phyloP scores from a whole-genome alignment of 805 yeast genomes.

The Starmera quercuum region DNA sequence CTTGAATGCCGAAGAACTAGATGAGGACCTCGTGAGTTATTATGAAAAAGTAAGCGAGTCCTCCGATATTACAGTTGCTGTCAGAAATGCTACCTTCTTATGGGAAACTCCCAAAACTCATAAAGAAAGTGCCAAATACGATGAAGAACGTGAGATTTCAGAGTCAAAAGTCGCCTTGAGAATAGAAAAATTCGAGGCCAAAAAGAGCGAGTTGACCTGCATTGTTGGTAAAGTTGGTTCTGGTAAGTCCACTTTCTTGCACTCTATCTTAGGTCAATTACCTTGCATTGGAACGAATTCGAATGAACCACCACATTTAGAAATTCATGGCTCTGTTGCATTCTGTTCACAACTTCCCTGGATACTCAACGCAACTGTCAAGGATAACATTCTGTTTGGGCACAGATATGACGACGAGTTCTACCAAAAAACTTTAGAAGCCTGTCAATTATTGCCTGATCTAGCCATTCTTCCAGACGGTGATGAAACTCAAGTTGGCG shows the following conservation, averaged over 20 bases:
- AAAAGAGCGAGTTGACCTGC: conserved; percentile 48
- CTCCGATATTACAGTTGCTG: conserved; percentile 26
- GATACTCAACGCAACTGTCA: conserved; percentile 43
- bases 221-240: conserved; percentile 63
- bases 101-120: conserved; percentile 31
- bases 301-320: conserved; percentile 13
- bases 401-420: conserved; percentile 32
- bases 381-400: conserved; percentile 46
- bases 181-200: conserved; percentile 38
- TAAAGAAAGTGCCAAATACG: conserved; percentile 20
- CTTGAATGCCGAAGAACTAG: conserved; percentile 38
- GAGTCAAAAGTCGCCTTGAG: conserved; percentile 42
- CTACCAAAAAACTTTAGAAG: conserved; percentile 35
- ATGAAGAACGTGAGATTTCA: conserved; percentile 35
- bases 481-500: conserved; percentile 47
- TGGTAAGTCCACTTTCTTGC: conserved; percentile 55
- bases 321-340: conserved; percentile 39
- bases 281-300: conserved; percentile 26
- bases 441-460: conserved; percentile 43
- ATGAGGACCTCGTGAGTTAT: conserved; percentile 25
- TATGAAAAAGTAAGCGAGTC: conserved; percentile 14
- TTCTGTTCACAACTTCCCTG: conserved; percentile 57
- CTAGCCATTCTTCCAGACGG: conserved; percentile 42
- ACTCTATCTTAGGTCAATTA: conserved; percentile 49
- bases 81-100: conserved; percentile 44